Base-by-base conservation (phyloP, 1,139 yeast genomes). In the Yamadazyma oceani region DNA sequence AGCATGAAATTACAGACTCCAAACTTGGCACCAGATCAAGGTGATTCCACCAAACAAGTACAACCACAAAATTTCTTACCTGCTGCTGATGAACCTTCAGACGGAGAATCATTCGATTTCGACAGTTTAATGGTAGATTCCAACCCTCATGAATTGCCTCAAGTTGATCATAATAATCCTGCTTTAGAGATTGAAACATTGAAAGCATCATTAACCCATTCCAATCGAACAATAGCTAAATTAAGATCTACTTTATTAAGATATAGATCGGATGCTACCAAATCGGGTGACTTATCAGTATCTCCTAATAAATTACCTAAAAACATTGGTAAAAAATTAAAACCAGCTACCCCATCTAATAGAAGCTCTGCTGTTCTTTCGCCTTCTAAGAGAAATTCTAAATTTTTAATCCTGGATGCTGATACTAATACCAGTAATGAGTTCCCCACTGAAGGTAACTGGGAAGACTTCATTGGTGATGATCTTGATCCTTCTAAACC, bases 171-270 rank as follows among this genome's bases (percentile, higher is more conserved):
- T 1, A 66, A 73, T 34, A 70, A 76, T 45, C 64, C 75, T 2
- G 78, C 73, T 12, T 62, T 84, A 33, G 90, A 85, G 54, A 64
- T 77, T 5, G 90, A 86, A 51, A 81, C 90, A 0, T 64, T 85
- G 48, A 71, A 75, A 46, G 75, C 86, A 0, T 81, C 86, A 11
- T 66, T 87, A 48, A 70, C 70, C 19, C 86, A 78, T 57, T 85
- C 92, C 4, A 81, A 82, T 50, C 70, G 75, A 43, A 74, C 79
- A 0, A 78, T 81, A 39, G 62, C 76, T 10, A 78, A 74, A 49
- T 66, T 82, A 44, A 72, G 82, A 55, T 59, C 72, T 11, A 71
- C 70, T 4, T 58, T 78, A 12, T 53, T 75, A 44, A 78, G 74
- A 52, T 48, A 62, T 19, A 73, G 69, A 49, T 16, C 52, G 2